Base-by-base conservation (phyloP, 129 eudicot genomes). In the Mikania micrantha region DNA sequence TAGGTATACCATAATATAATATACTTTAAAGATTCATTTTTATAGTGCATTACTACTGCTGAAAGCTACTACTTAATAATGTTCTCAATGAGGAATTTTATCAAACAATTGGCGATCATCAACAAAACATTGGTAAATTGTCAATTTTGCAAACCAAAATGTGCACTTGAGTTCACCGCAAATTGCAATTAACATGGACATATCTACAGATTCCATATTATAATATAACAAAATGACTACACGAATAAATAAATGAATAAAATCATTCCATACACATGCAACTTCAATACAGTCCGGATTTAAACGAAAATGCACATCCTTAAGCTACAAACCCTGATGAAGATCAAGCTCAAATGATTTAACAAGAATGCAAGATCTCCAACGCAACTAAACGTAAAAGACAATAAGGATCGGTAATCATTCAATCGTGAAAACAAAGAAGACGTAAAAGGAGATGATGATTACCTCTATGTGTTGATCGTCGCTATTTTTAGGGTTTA, bases 251-350 rank as follows among this genome's bases (percentile, higher is more conserved):
- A 74, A 54, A 66, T 66, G 65, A 13, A 65, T 54, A 31, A 12
- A 52, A 36, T 48, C 29, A 52, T 8, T 29, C 56, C 28, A 44
- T 29, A 65, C 29, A 21, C 78, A 74, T 74, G 78, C 78, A 74
- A 21, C 66, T 65, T 74, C 41, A 64, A 73, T 50, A 61, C 76
- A 60, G 16, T n/a, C 16, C 9, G 11, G n/a, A 72, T 38, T 38
- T 11, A 16, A 48, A 62, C 15, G 31, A 6, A 49, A 62, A 63
- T 27, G 22, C 17, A 38, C 21, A 7, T 36, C 57, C 7, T 62
- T 15, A 60, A 22, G 56, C 57, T 15, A 45, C 72, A 15, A 19
- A 64, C 10, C 7, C 42, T 9, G 29, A 16, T 49, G 34, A 63
- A 49, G 44, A 32, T 34, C 27, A 21, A 48, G 49, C 21, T 25